These are phyloP conservation scores for Ceratorhiza oryzae-sativae DNA, from an alignment of 1,284 basidiomycete genomes.

Conservation along the genomic window DNA sequence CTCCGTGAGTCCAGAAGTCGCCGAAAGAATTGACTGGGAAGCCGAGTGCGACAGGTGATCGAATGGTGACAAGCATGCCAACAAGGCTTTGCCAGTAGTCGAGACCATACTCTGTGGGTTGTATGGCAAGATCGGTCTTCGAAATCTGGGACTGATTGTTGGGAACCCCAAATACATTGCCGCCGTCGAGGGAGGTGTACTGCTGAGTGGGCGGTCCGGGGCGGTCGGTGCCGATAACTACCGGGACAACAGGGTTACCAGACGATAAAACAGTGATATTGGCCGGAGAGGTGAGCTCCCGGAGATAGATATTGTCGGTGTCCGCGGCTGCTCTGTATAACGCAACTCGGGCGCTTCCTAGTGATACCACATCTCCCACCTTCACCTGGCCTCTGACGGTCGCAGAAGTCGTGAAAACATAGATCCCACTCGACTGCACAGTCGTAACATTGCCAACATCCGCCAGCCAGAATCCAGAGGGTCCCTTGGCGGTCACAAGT, in stretches of 20 bases:
- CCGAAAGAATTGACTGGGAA: slow-evolving; percentile 61
- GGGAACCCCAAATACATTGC: slow-evolving; percentile 61
- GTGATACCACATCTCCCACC: slow-evolving; percentile 60
- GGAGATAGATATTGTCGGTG: slow-evolving; percentile 60
- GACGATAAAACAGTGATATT: slow-evolving; percentile 58
- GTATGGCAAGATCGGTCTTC: slow-evolving; percentile 57
- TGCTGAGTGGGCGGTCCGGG: slow-evolving; percentile 61
- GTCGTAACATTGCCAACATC: slow-evolving; percentile 54
- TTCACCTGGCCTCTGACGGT: slow-evolving; percentile 53
- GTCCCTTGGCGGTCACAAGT: slow-evolving; percentile 62
- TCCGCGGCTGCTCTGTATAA: slow-evolving; percentile 55
- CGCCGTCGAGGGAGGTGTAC: slow-evolving; percentile 60
- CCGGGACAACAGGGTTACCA: slow-evolving; percentile 57
- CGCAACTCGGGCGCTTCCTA: slow-evolving; percentile 47
- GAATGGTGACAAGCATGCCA: slow-evolving; percentile 65
- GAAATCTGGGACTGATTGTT: slow-evolving; percentile 62
- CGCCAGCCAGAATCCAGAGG: slow-evolving; percentile 62
- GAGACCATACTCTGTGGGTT: slow-evolving; percentile 61
- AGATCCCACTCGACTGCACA: slow-evolving; percentile 55
- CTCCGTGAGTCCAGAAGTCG: slow-evolving; percentile 66
- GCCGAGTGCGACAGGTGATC: slow-evolving; percentile 57
- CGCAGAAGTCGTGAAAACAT: slow-evolving; percentile 58
- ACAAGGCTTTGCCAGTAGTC: slow-evolving; percentile 73
- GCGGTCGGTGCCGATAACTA: slow-evolving; percentile 61
- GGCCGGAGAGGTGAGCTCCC: slow-evolving; percentile 59